Evolutionary conservation across 176 grass and related monocot genomes (phyloP).

Genomic region (Carex cristatella): DNA sequence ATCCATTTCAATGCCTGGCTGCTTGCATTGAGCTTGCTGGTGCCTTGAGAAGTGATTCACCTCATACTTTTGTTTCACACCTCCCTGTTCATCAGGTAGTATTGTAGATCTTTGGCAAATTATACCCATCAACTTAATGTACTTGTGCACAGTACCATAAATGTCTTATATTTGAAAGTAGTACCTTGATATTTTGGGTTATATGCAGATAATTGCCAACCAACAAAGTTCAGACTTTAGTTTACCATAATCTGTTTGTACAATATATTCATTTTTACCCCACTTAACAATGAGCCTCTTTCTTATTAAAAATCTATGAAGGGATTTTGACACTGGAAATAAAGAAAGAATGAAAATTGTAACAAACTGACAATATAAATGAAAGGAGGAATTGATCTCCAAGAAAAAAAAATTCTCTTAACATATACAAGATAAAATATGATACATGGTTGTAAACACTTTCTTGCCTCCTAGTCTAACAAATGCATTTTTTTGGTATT

Average conservation of each 20-base stretch:
- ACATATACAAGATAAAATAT: not conserved
- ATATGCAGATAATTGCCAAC: not conserved
- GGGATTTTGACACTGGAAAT: not conserved
- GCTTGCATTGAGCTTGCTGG: conserved; percentile 77
- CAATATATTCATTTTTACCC: not conserved
- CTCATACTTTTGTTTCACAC: conserved; percentile 53
- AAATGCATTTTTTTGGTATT: not conserved
- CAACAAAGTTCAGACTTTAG: not conserved
- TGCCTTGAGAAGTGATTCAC: conserved; percentile 61
- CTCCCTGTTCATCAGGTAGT: conserved; percentile 94
- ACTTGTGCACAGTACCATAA: not conserved
- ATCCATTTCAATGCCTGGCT: conserved; percentile 96
- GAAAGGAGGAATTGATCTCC: not conserved
- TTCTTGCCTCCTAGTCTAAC: not conserved
- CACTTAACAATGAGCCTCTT: conserved; percentile 1
- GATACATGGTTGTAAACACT: conserved; percentile 7
- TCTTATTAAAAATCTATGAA: not conserved
- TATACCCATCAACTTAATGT: conserved; percentile 1
- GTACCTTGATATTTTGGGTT: not conserved
- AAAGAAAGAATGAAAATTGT: not conserved
- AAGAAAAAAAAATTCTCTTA: not conserved
- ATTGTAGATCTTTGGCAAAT: not conserved
- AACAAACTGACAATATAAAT: not conserved
- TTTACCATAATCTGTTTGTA: not conserved
- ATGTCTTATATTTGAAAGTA: not conserved